These are phyloP conservation scores for Lasiosphaeria ovina DNA, from an alignment of 495 filamentous ascomycete genomes.

Conservation along the genomic window DNA sequence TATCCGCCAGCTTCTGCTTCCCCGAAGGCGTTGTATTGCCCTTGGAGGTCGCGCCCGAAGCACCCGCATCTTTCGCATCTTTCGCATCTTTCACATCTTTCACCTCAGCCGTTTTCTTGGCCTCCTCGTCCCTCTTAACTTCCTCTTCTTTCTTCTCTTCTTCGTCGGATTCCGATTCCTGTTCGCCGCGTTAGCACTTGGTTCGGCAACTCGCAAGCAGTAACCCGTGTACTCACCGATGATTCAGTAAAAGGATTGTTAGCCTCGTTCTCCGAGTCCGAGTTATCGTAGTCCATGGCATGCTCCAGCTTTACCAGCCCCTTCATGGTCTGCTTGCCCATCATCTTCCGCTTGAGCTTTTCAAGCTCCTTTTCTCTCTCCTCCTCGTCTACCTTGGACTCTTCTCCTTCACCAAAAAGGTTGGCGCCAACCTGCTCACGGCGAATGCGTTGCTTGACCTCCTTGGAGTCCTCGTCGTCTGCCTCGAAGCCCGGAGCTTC, in stretches of 20 bases:
- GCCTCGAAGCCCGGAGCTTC: conserved; percentile 77
- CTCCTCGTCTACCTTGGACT: conserved; percentile 81
- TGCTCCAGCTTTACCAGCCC: conserved; percentile 79
- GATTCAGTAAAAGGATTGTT: conserved; percentile 63
- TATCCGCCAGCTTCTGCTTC: conserved; percentile 51
- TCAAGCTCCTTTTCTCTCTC: conserved; percentile 68
- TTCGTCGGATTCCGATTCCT: conserved; percentile 37
- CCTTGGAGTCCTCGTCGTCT: conserved; percentile 84
- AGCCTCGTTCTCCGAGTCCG: conserved; percentile 50
- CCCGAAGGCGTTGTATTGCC: conserved; percentile 75
- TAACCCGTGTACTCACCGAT: conserved; percentile 35
- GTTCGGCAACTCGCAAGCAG: background rate
- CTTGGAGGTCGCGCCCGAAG: conserved; percentile 63
- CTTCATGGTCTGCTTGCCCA: conserved; percentile 75
- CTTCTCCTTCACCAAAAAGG: conserved; percentile 78
- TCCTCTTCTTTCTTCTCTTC: conserved; percentile 48
- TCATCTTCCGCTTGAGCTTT: conserved; percentile 61
- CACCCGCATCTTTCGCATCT: conserved; percentile 62
- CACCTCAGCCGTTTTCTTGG: conserved; percentile 70
- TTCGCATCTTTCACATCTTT: conserved; percentile 67
- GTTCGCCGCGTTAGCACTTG: conserved; percentile 17
- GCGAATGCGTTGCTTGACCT: conserved; percentile 80
- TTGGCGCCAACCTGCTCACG: conserved; percentile 86
- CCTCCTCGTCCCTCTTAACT: conserved; percentile 46
- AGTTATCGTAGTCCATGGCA: conserved; percentile 79